Base-by-base conservation (phyloP, 495 filamentous ascomycete species). In the Aspergillus haitiensis region DNA sequence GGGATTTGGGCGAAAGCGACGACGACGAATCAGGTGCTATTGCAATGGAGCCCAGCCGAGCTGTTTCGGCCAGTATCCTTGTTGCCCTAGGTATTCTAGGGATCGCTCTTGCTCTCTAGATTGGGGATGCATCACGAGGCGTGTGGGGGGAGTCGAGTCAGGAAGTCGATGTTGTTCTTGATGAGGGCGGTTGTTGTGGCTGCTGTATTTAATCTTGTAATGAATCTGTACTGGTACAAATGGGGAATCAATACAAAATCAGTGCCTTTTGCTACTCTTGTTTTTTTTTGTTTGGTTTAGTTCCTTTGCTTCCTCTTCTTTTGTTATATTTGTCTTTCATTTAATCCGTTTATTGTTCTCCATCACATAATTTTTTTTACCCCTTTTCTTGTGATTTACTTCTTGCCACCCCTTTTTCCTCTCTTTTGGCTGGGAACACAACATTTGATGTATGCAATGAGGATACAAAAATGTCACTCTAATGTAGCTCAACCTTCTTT, bases 21-120 rank as follows among this genome's bases (percentile, higher is more conserved):
- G 16, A 50, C 16, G 47, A 50, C 27, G 16, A 50, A 12, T 50
- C 47, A 32, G 47, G 37, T 40, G 37, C 37, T 40, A 40, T 40
- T 7, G 7, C 37, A n/a, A 40, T 40, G 37, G 11, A 40, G 37
- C 37, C 37, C 37, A 40, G 37, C n/a, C 37, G 37, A 40, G 37
- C 37, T n/a, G 37, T 40, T 40, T 40, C 37, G 11, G n/a, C 37
- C 11, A 40, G 37, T n/a, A n/a, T 40, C 37, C 37, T 40, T 40
- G 37, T 40, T 5, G 37, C 37, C 7, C 37, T 40, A n/a, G 37
- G 37, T 40, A 40, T 40, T 40, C 37, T 40, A 7, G 37, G 37
- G 10, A n/a, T 40, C 7, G 37, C 37, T 10, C 37, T 40, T n/a
- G 37, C 37, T n/a, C 37, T 40, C 37, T 40, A 40, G 37, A 40